Evolutionary conservation across 768 basidiomycete species (phyloP), one percentile per base, ranked within the genome.

Genomic region (Kwoniella shandongensis): DNA sequence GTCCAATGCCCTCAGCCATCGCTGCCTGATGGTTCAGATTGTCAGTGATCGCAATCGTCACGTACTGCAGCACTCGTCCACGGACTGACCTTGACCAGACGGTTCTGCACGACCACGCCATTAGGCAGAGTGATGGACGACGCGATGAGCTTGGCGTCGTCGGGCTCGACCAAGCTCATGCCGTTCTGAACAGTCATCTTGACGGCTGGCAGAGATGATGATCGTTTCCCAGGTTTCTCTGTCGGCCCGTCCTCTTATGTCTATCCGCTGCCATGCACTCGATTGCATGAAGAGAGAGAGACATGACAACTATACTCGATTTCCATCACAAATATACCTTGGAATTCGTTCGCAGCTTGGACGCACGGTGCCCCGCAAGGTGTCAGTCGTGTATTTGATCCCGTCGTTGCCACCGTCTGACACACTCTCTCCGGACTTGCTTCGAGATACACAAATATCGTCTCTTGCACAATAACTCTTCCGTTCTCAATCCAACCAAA

Each of bases 1-100:
- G 78, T 0, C 86, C 82, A 10, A 94, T 79, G 66, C 90, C 86
- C 74, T 97, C 93, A 63, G 92, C 93, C 82, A 93, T 81, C 0
- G 93, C 86, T n/a, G 84, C 89, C 91, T 97, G 65, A 44, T 53
- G 20, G 53, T 32, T 32, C 13, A 13, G 32, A 32, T 6, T 13
- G 32, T 32, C 32, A 32, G 32, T 32, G 51, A 11, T 36, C 13
- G n/a, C 44, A 25, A 35, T 27, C 35, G 26, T 20, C 30, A 23
- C 23, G n/a, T 20, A 13, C 27, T 15, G 26, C n/a, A n/a, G n/a
- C n/a, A 29, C 15, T 26, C 12, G 7, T 30, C 12, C 22, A 15
- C 7, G 25, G 13, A 26, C 27, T 29, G 44, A 80, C 82, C 78
- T 83, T 83, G 61, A 79, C 79, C 15, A 83, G 77, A 12, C 81